Base-by-base conservation (phyloP, 352 stramenopile genomes). In the Globisporangium okanoganense region DNA sequence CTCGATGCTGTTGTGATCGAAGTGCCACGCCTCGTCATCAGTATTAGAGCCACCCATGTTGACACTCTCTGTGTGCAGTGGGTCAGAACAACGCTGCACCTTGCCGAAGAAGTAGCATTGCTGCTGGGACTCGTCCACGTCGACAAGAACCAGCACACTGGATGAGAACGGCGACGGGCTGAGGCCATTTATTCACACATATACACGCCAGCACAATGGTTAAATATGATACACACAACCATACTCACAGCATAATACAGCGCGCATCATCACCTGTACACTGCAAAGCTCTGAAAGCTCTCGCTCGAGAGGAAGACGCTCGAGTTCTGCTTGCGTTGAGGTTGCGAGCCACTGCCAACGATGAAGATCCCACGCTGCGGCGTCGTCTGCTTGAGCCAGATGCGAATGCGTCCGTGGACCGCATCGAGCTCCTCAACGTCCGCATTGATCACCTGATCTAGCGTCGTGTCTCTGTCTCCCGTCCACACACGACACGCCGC, bases 121-220 rank as follows among this genome's bases (percentile, higher is more conserved):
- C 52, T 88, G 78, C 1, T 44, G 54, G 1, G 43, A 57, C 16
- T 61, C 65, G 22, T 66, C 55, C 5, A 80, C 55, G 41, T 89
- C 76, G 44, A 92, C 31, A 6, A 82, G 61, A 25, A 87, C 55
- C 45, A 90, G 31, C 40, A 88, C 70, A 57, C 52, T 78, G 29
- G 67, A 70, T 2, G 71, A 73, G 41, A 92, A 82, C 12, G 79
- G 78, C 14, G 82, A 88, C 31, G 78, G 68, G 43, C 82, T 89
- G 41, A 40, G 13, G 5, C 38, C 24, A 29, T 3, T 12, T 5
- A 6, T 14, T 38, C 27, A n/a, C 5, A 38, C 10, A 24, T 1
- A 5, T 4, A n/a, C 13, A 40, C 20, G 10, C 12, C 25, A 58
- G 33, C 14, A 14, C 20, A 9, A 20, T 25, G 14, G 24, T 49